Conservation (phyloP, 352 stramenopile species). For the Globisporangium takayamanum region DNA sequence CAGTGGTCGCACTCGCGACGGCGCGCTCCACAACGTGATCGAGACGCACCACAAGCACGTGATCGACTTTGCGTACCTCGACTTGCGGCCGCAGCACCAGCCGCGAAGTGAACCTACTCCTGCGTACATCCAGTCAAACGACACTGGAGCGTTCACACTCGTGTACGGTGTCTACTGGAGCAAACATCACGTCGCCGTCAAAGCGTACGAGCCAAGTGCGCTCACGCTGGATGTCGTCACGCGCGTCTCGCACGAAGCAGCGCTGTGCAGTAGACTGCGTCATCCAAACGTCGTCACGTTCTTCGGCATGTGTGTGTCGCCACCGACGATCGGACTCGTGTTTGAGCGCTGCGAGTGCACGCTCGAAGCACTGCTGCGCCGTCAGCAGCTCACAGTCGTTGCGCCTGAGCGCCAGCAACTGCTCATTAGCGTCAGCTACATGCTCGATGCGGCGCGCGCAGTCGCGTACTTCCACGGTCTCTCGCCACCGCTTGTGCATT, state of each 20-base stretch:
- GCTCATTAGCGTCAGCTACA: conserved; percentile 40
- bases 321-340: conserved; percentile 52
- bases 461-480: conserved; percentile 69
- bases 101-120: conserved; percentile 18
- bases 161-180: conserved; percentile 15
- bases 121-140: conserved; percentile 21
- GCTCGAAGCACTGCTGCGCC: conserved; percentile 33
- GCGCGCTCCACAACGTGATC: conserved; percentile 35
- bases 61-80: conserved; percentile 37
- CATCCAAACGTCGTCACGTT: conserved; percentile 60
- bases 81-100: conserved; percentile 14
- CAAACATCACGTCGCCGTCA: conserved; percentile 30
- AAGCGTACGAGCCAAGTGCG: conserved; percentile 30
- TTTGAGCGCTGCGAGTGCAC: conserved; percentile 55
- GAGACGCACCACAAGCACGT: conserved; percentile 47
- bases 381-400: conserved; percentile 14
- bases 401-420: conserved; percentile 27
- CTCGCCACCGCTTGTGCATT: conserved; percentile 62
- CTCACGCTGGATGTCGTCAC: conserved; percentile 27
- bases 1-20: conserved; percentile 23
- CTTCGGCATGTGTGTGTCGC: conserved; percentile 51
- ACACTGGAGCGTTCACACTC: conserved; percentile 14
- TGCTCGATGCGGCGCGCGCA: conserved; percentile 50
- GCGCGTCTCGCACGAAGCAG: conserved; percentile 28
- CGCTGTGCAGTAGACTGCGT: conserved; percentile 38